These are phyloP conservation scores for Saccharomyces paradoxus DNA, from an alignment of 805 yeast genomes.

Conservation along the genomic window DNA sequence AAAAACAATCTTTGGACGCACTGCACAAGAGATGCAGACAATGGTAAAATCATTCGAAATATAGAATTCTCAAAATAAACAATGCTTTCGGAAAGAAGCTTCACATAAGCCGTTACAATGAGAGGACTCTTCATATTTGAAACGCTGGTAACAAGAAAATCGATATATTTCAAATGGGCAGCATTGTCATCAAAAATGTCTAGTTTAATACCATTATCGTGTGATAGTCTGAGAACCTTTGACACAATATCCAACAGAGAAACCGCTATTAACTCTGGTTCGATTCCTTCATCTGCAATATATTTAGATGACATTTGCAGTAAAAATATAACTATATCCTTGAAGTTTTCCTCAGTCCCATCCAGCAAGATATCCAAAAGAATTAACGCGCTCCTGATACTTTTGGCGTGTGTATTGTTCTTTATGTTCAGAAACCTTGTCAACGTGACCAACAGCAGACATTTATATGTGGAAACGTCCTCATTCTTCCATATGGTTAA, in stretches of 20 bases:
- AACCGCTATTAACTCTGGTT: slow-evolving; percentile 28
- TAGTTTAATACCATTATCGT: slow-evolving; percentile 24
- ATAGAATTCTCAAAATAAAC: slow-evolving; percentile 43
- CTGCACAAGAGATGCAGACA: slow-evolving; percentile 40
- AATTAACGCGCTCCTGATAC: slow-evolving; percentile 38
- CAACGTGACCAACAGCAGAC: slow-evolving; percentile 40
- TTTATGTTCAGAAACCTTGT: slow-evolving; percentile 37
- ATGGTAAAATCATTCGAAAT: slow-evolving; percentile 46
- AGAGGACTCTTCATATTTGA: slow-evolving; percentile 35
- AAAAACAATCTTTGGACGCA: slow-evolving; percentile 18
- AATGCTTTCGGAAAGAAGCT: slow-evolving; percentile 44
- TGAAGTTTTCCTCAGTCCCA: slow-evolving; percentile 51
- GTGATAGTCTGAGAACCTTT: slow-evolving; percentile 26
- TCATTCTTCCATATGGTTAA: slow-evolving; percentile 26
- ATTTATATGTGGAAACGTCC: slow-evolving; percentile 53
- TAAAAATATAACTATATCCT: slow-evolving; percentile 35
- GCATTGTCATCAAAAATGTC: slow-evolving; percentile 27
- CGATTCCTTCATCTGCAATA: slow-evolving; percentile 15
- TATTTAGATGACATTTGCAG: slow-evolving; percentile 32
- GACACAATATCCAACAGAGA: slow-evolving; percentile 28
- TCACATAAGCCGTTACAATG: slow-evolving; percentile 30
- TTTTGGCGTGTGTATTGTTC: slow-evolving; percentile 29
- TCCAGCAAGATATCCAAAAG: slow-evolving; percentile 41
- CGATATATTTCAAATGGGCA: slow-evolving; percentile 31
- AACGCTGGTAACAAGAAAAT: slow-evolving; percentile 45